Evolutionary conservation across 768 basidiomycete genomes (phyloP).

Genomic region (Leccinum imitatum): DNA sequence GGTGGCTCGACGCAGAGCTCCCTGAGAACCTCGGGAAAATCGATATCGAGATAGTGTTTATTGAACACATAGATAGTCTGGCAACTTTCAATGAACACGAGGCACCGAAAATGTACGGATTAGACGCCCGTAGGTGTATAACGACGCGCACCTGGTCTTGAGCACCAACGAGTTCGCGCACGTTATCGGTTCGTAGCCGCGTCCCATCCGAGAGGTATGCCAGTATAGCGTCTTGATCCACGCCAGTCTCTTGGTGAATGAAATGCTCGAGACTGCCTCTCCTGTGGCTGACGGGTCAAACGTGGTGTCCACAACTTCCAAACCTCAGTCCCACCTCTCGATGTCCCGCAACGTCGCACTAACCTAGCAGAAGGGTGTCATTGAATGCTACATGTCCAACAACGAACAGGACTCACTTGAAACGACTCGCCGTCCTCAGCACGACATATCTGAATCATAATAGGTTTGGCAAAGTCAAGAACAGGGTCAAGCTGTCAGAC

Average conservation of each 20-base stretch:
- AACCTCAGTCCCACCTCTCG: conserved; percentile 52
- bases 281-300: conserved; percentile 36
- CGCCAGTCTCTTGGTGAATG: conserved; percentile 67
- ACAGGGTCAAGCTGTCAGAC: conserved; percentile 1
- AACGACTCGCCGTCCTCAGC: conserved; percentile 64
- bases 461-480: conserved; percentile 11
- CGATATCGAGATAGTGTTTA: conserved; percentile 72
- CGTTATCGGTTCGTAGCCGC: conserved; percentile 65
- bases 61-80: conserved; percentile 83
- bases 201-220: conserved; percentile 81
- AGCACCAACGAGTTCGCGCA: conserved; percentile 72
- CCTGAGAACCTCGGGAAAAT: conserved; percentile 62
- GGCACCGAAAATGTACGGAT: neutral
- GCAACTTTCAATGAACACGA: conserved; percentile 13
- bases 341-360: conserved; percentile 73
- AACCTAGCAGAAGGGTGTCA: conserved; percentile 30
- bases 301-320: conserved; percentile 1
- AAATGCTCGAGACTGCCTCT: conserved; percentile 69
- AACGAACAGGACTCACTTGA: conserved; percentile 41
- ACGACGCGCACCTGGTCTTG: conserved; percentile 65
- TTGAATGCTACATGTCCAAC: conserved; percentile 2
- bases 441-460: conserved; percentile 64
- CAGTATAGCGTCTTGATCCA: conserved; percentile 66
- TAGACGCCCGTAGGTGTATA: neutral
- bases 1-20: conserved; percentile 60